Evolutionary conservation across 305 asterid genomes (phyloP).

Genomic region (Ilex paraguariensis): DNA sequence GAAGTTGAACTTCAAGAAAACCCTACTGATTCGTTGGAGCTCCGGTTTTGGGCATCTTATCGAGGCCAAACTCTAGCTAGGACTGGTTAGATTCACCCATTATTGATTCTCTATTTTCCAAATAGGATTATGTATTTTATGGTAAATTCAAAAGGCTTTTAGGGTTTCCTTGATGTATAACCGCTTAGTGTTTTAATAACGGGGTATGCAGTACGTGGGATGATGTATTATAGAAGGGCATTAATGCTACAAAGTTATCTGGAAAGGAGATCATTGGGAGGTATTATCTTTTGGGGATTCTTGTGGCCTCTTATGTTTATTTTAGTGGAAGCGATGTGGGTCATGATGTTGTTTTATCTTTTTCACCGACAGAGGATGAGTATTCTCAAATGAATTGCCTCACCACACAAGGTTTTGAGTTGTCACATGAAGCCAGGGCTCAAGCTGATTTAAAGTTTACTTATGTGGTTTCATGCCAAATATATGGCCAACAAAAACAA

Average conservation of each 20-base stretch:
- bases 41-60: conserved; percentile 99
- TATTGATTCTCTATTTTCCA: background rate
- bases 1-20: conserved; percentile 83
- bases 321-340: conserved; percentile 12
- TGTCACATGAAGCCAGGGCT: conserved; percentile 91
- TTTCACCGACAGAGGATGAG: conserved; percentile 41
- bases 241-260: conserved; percentile 90
- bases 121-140: background rate
- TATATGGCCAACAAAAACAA: conserved; percentile 98
- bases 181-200: conserved; percentile 12
- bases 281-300: conserved; percentile 24
- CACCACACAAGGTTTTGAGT: conserved; percentile 68
- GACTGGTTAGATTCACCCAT: conserved; percentile 53
- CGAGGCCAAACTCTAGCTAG: conserved; percentile 97
- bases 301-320: background rate
- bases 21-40: conserved; percentile 81
- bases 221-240: conserved; percentile 99
- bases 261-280: conserved; percentile 82
- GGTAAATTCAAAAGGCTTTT: conserved; percentile 2
- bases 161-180: conserved; percentile 6
- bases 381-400: conserved; percentile 45
- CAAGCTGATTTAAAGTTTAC: conserved; percentile 97
- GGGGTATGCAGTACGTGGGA: conserved; percentile 77
- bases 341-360: conserved; percentile 15
- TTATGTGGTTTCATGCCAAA: conserved; percentile 96